Evolutionary conservation across 2,329 filamentous ascomycete species (phyloP), one percentile per base, ranked within the genome.

Genomic region (Paecilomyces variotii): DNA sequence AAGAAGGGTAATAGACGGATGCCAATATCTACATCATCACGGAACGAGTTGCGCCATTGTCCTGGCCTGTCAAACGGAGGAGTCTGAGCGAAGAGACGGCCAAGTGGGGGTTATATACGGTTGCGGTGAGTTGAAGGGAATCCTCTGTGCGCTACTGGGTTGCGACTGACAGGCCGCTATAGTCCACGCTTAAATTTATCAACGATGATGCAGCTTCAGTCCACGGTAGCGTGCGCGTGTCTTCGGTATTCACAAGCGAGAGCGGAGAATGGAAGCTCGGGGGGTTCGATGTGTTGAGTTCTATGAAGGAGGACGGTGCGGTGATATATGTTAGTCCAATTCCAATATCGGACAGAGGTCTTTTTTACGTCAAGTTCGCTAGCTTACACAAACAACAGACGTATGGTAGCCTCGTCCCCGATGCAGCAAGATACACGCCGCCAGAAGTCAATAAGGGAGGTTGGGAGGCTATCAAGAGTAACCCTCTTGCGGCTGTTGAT

Each of bases 241-340:
- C 89, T 0, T 96, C 93, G 0, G 82, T 99, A 63, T 99, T 92
- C 74, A 94, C 90, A 3, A 91, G 91, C 61, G 93, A 97, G 71
- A 97, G 94, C 69, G 94, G 94, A 59, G 94, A 99, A 76, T 99
- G 94, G 94, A 97, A 95, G 70, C 79, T 99, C 1, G 92, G 89
- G 24, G 94, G 94, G 0, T 96, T 99, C 65, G 94, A 99, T 65
- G 84, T 96, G 4, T 75, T 97, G 60, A 97, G 92, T 76, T 97
- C 89, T 39, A 87, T 97, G 77, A 97, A 97, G 68, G 94, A 97
- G 59, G 92, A 97, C 61, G 91, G 97, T 66, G 91, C 92, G 9
- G 81, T 96, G 54, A 92, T 99, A 69, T 97, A 95, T 70, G 87
- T 90, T 62, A 62, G 77, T 71, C 28, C 24, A 35, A 9, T n/a